Evolutionary conservation across 306 rosid genomes (phyloP).

Genomic region (Aeschynomene evenia): DNA sequence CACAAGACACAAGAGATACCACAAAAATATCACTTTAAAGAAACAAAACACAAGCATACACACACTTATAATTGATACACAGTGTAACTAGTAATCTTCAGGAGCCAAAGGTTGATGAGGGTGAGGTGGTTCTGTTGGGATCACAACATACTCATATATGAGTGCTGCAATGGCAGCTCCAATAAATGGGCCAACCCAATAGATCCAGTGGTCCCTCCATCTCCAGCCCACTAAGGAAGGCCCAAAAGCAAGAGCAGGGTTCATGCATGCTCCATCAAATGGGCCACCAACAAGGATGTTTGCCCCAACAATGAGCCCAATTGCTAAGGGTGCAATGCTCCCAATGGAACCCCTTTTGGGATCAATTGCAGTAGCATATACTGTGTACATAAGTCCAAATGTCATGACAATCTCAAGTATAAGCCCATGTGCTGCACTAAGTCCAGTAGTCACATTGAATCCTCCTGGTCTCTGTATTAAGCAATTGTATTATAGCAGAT

Average conservation of each 20-base stretch:
- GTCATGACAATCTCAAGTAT: slow-evolving; percentile 74
- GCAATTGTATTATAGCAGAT: background rate
- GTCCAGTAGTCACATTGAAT: slow-evolving; percentile 51
- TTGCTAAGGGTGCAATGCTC: slow-evolving; percentile 72
- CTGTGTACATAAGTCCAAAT: slow-evolving; percentile 73
- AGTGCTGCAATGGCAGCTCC: slow-evolving; percentile 88
- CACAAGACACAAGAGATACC: background rate
- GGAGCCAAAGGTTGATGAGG: slow-evolving; percentile 91
- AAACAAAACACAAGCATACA: slow-evolving; percentile 10
- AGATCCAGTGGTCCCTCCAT: slow-evolving; percentile 91
- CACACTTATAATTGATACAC: no score
- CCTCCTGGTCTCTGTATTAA: slow-evolving; percentile 66
- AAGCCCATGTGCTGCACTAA: slow-evolving; percentile 58
- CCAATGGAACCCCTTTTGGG: slow-evolving; percentile 80
- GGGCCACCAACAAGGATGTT: slow-evolving; percentile 86
- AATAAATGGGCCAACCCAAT: slow-evolving; percentile 85
- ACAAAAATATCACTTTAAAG: background rate
- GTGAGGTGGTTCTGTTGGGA: slow-evolving; percentile 71
- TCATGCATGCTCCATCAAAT: slow-evolving; percentile 93
- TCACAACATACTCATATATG: slow-evolving; percentile 68
- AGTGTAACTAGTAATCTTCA: slow-evolving; percentile 66
- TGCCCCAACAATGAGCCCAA: slow-evolving; percentile 82
- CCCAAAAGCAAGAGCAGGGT: slow-evolving; percentile 93
- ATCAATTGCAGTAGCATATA: slow-evolving; percentile 85
- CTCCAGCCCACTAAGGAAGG: slow-evolving; percentile 92